phyloP scores from a whole-genome alignment of 2,329 filamentous ascomycete species.

The Venturia oleaginea region DNA sequence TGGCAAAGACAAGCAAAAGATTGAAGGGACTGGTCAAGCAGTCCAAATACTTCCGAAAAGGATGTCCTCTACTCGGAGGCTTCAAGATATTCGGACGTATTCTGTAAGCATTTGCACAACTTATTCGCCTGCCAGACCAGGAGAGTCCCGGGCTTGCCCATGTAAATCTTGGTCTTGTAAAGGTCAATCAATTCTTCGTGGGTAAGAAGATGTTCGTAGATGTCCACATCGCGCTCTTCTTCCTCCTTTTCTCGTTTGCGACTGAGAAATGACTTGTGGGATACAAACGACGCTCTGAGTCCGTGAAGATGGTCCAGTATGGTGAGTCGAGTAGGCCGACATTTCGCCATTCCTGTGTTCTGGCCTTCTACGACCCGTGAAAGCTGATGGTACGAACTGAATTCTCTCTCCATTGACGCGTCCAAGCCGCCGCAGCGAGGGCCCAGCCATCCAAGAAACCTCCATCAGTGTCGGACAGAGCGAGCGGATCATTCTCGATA shows the following conservation, averaged over 20 bases:
- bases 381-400: neutral
- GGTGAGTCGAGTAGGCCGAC: neutral
- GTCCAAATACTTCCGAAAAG: conserved; percentile 1
- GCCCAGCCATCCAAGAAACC: too few species aligned
- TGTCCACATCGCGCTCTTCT: neutral
- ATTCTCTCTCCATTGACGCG: neutral
- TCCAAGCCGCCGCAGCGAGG: too few species aligned
- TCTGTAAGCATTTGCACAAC: neutral
- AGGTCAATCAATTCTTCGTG: conserved; percentile 6
- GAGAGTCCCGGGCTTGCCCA: neutral
- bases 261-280: conserved; percentile 6
- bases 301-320: neutral
- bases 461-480: too few species aligned
- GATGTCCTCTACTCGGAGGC: neutral
- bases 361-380: neutral
- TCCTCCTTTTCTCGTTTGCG: conserved; percentile 4
- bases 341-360: neutral
- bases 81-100: conserved; percentile 1
- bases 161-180: conserved; percentile 6
- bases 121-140: neutral
- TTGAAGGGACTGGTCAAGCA: conserved; percentile 5
- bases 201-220: conserved; percentile 4
- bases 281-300: neutral
- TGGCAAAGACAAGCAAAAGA: neutral
- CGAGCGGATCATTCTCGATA: too few species aligned